A percentile compares a stretch with the other conserved stretches of the same genome.
Conservation (phyloP, 2,329 filamentous ascomycete species). For the Paramyrothecium sp. region DNA sequence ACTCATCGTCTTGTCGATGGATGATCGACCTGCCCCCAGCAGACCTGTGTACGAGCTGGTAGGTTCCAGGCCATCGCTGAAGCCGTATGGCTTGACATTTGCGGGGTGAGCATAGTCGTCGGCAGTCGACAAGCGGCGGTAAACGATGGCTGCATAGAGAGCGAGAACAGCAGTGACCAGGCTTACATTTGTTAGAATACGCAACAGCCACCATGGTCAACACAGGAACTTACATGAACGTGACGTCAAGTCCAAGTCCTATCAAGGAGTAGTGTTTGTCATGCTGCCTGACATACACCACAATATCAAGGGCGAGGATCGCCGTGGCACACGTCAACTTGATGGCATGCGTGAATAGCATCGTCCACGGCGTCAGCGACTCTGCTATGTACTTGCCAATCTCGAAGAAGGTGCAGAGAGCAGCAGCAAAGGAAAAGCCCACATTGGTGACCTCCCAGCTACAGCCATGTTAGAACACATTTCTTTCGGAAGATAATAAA, state of each 20-base stretch:
- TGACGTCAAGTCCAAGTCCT: conserved; percentile 46
- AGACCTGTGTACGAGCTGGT: conserved; percentile 21
- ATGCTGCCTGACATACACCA: conserved; percentile 44
- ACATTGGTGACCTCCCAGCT: conserved; percentile 57
- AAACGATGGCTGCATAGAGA: conserved; percentile 45
- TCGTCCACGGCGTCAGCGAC: conserved; percentile 51
- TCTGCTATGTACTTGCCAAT: conserved; percentile 46
- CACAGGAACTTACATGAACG: conserved; percentile 43
- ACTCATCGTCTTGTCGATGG: conserved; percentile 25
- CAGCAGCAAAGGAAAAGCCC: conserved; percentile 43
- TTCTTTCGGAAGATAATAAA: neutral
- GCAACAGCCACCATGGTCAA: neutral
- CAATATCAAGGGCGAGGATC: conserved; percentile 49
- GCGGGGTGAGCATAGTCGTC: conserved; percentile 49
- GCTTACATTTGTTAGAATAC: conserved; percentile 5
- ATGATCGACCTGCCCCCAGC: conserved; percentile 8
- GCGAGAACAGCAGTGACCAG: conserved; percentile 40
- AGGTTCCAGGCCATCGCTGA: conserved; percentile 30
- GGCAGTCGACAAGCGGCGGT: conserved; percentile 45
- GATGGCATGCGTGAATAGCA: conserved; percentile 50
- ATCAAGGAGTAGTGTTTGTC: conserved; percentile 47
- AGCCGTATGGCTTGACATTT: conserved; percentile 49
- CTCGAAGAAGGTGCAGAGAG: conserved; percentile 45
- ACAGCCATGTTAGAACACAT: conserved; percentile 3
- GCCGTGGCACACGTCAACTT: conserved; percentile 46